phyloP scores from a whole-genome alignment of 1,284 basidiomycete genomes.

The Cryptococcus floricola region DNA sequence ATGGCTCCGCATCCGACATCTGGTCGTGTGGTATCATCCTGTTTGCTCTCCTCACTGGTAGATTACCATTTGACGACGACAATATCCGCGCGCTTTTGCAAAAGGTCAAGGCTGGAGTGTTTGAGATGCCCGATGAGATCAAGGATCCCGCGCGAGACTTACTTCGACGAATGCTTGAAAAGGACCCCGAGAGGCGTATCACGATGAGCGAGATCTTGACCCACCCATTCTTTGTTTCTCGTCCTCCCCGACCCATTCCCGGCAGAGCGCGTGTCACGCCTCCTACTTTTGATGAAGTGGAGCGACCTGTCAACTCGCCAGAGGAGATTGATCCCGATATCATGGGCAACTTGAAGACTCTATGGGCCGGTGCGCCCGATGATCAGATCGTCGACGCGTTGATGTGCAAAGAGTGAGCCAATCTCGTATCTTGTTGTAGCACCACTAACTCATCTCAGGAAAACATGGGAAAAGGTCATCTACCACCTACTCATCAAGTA shows the following conservation, averaged over 20 bases:
- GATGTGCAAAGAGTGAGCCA: conserved; percentile 51
- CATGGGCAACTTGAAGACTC: conserved; percentile 79
- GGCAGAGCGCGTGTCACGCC: conserved; percentile 59
- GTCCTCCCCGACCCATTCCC: conserved; percentile 56
- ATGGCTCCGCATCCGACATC: conserved; percentile 86
- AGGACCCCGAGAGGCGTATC: conserved; percentile 76
- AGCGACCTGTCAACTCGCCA: conserved; percentile 59
- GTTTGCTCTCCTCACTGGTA: conserved; percentile 84
- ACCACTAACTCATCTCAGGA: conserved; percentile 49
- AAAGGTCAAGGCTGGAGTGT: conserved; percentile 79
- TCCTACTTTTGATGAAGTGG: conserved; percentile 66
- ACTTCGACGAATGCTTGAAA: conserved; percentile 80
- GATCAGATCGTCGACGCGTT: conserved; percentile 67
- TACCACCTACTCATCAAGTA: conserved; percentile 81
- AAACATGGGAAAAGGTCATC: conserved; percentile 89
- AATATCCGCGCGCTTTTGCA: conserved; percentile 67
- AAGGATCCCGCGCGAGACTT: conserved; percentile 74
- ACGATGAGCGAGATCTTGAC: conserved; percentile 79
- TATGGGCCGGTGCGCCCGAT: conserved; percentile 78
- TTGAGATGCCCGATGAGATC: conserved; percentile 77
- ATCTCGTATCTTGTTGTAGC: neutral
- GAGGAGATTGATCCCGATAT: conserved; percentile 82
- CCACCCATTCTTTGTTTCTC: conserved; percentile 84
- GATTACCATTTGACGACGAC: conserved; percentile 86
- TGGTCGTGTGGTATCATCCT: conserved; percentile 99